These are phyloP conservation scores for Dryadomyces quercivorus DNA, from an alignment of 2,329 filamentous ascomycete genomes.

Conservation along the genomic window DNA sequence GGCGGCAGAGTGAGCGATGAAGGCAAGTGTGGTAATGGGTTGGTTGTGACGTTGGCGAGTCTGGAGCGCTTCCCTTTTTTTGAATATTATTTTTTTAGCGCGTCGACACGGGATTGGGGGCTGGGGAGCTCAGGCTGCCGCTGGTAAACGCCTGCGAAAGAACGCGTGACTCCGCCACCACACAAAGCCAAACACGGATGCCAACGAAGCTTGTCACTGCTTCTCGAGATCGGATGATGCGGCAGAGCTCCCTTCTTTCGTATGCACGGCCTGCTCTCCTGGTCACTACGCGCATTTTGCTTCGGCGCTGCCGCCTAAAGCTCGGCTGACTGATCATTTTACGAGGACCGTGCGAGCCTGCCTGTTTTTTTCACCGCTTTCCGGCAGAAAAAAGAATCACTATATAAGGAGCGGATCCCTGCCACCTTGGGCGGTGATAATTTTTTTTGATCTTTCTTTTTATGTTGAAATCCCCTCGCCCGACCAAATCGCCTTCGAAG, in stretches of 20 bases:
- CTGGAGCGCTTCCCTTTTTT: not conserved
- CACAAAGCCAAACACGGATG: too few species aligned
- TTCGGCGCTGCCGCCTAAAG: too few species aligned
- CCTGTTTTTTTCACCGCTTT: not conserved
- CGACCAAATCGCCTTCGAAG: slow-evolving; percentile 99
- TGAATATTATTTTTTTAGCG: slow-evolving; percentile 4
- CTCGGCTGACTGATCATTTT: too few species aligned
- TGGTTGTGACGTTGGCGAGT: not conserved
- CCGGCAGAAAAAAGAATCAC: slow-evolving; percentile 4
- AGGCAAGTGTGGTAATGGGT: not conserved
- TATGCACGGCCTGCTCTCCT: too few species aligned
- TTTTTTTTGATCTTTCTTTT: slow-evolving; percentile 15
- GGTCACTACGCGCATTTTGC: too few species aligned
- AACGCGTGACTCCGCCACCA: too few species aligned
- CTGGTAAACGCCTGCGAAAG: too few species aligned
- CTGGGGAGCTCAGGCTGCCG: slow-evolving; percentile 1
- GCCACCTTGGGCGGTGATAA: slow-evolving; percentile 5
- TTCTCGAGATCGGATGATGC: too few species aligned
- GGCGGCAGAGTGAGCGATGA: too few species aligned
- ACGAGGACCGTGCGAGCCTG: too few species aligned
- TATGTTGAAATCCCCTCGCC: slow-evolving; percentile 69
- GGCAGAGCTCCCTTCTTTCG: too few species aligned
- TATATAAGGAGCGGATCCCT: not conserved
- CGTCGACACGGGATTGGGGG: not conserved
- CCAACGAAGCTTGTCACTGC: too few species aligned